Evolutionary conservation across 2,329 filamentous ascomycete species (phyloP).

Genomic region (Huntiella decipiens): DNA sequence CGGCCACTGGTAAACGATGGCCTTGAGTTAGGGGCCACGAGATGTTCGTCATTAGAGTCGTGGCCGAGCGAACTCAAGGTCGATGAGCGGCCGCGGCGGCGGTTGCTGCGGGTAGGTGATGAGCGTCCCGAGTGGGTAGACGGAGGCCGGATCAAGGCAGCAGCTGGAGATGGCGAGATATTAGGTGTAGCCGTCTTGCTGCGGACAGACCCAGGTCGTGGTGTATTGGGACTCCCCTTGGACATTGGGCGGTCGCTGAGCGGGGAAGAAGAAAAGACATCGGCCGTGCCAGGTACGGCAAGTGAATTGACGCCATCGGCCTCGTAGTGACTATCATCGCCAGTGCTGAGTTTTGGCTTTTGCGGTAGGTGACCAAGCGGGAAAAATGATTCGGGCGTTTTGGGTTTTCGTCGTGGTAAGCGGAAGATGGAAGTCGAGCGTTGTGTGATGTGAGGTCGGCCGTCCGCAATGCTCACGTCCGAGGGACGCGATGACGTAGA

Average conservation of each 20-base stretch:
- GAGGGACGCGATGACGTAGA: slow-evolving; percentile 56
- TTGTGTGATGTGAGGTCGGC: slow-evolving; percentile 2
- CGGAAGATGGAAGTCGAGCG: slow-evolving; percentile 38
- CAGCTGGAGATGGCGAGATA: slow-evolving; percentile 25
- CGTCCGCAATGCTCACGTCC: slow-evolving; percentile 58
- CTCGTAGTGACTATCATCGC: slow-evolving; percentile 9
- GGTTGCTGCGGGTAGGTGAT: slow-evolving; percentile 41
- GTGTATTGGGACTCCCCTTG: slow-evolving; percentile 2
- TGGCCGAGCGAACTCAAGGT: slow-evolving; percentile 71
- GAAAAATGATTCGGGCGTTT: slow-evolving; percentile 59
- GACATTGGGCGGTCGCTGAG: slow-evolving; percentile 2
- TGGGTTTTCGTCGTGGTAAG: slow-evolving; percentile 57
- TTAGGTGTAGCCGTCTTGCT: slow-evolving; percentile 16
- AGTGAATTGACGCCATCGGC: slow-evolving; percentile 6
- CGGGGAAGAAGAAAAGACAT: slow-evolving; percentile 1
- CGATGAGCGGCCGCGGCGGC: slow-evolving; percentile 60
- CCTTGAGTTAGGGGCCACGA: slow-evolving; percentile 46
- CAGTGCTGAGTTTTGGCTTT: slow-evolving; percentile 30
- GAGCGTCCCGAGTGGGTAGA: slow-evolving; percentile 44
- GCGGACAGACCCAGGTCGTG: slow-evolving; percentile 9
- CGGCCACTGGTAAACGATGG: slow-evolving; percentile 79
- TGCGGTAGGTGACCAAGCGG: slow-evolving; percentile 71
- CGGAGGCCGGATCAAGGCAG: slow-evolving; percentile 29
- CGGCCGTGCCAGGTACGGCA: slow-evolving; percentile 2
- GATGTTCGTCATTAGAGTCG: slow-evolving; percentile 50